Base-by-base conservation (phyloP, 768 basidiomycete genomes). In the Mycena polygramma region DNA sequence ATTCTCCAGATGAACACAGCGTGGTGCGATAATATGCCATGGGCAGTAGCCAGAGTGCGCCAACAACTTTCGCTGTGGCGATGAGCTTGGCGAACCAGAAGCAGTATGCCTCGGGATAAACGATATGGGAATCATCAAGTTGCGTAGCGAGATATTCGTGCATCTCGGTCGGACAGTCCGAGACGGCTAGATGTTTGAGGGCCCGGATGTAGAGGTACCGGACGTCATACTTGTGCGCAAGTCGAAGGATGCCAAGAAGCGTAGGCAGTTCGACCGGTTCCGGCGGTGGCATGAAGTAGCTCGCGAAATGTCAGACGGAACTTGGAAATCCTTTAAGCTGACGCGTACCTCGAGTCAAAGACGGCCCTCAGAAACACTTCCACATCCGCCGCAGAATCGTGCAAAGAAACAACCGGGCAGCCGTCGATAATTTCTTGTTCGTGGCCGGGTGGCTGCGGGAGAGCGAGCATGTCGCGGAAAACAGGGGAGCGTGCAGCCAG, bases 261-360 rank as follows among this genome's bases (percentile, higher is more conserved):
- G 14, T n/a, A 3, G 22, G 39, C 10, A 57, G 39, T 2, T 43
- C 14, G 22, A 57, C 39, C 8, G 39, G 57, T n/a, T 26, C 39
- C 13, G 57, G 57, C 22, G 30, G 30, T 49, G 59, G 59, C 30
- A 37, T 63, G 39, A 63, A 63, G 52, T 53, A 52, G 51, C 62
- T 54, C 15, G 1, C 43, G n/a, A 10, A 20, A 39, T 17, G 14
- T 30, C 30, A 6, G 30, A 24, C 6, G 2, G 51, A 53, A 10
- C 7, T 7, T 26, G 6, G 22, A 13, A 10, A 52, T 20, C 14
- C 1, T 7, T 15, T 7, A 4, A 61, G 20, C n/a, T n/a, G n/a
- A 54, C 15, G 52, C 48, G 61, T 41, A 53, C 62, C 62, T 52
- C 3, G 51, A 63, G 24, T 63, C 62, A 19, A 63, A 63, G 17